Conservation (phyloP, 371 early-diverging fungal species). For the Umbelopsis sp. region DNA sequence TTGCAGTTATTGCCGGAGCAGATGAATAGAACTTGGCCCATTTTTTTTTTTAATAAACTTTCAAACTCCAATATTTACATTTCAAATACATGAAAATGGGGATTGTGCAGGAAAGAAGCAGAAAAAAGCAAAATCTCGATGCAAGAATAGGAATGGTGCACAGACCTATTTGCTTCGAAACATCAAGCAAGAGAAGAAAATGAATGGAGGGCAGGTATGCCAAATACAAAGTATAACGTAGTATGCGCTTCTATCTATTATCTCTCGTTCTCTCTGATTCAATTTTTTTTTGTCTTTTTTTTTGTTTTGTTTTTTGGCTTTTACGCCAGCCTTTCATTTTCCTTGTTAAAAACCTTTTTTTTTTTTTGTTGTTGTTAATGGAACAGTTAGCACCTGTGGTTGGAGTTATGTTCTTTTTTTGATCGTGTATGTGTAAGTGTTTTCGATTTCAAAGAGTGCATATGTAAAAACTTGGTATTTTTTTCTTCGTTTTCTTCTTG, state of each 20-base stretch:
- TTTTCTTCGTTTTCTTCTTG: slow-evolving; percentile 9
- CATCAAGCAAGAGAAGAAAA: not conserved
- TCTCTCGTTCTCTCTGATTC: not conserved
- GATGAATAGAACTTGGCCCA: too few species aligned
- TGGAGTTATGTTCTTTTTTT: slow-evolving; percentile 3
- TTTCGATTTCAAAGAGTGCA: too few species aligned
- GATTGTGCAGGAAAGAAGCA: slow-evolving; percentile 17
- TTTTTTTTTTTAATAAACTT: not conserved
- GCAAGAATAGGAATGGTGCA: not conserved
- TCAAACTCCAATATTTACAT: slow-evolving; percentile 19
- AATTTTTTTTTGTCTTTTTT: not conserved
- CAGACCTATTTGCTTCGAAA: not conserved
- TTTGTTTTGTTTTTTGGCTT: not conserved
- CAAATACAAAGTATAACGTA: slow-evolving; percentile 10
- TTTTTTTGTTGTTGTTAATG: not conserved
- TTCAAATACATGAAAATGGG: slow-evolving; percentile 1
- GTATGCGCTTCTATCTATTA: not conserved
- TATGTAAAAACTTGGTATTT: not conserved
- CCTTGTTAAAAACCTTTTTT: not conserved
- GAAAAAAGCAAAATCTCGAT: not conserved
- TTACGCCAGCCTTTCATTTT: not conserved
- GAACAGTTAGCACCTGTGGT: not conserved
- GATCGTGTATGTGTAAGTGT: not conserved
- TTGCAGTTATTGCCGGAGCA: too few species aligned
- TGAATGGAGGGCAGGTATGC: not conserved